Conservation (phyloP, 1,284 basidiomycete genomes). For the Coriolopsis trogii region DNA sequence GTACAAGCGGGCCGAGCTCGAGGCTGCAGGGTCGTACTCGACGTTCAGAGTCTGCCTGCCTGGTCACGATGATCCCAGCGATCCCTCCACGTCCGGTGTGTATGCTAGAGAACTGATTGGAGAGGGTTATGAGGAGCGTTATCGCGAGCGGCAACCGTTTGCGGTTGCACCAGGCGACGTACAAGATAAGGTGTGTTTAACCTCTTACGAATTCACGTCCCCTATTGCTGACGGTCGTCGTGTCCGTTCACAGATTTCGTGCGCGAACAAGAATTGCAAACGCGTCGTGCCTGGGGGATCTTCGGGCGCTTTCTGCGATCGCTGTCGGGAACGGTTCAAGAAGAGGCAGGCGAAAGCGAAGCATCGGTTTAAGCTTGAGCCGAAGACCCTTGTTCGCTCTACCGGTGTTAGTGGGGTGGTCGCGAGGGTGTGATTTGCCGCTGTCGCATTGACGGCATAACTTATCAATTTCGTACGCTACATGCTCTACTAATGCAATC, state of each 20-base stretch:
- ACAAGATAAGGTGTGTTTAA: slow-evolving; percentile 7
- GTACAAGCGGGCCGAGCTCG: slow-evolving; percentile 8
- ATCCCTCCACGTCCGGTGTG: neutral
- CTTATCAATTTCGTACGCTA: too few relatives aligned
- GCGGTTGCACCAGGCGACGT: neutral
- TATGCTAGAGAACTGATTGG: too few relatives aligned
- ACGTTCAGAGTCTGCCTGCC: slow-evolving; percentile 7
- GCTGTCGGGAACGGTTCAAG: slow-evolving; percentile 48
- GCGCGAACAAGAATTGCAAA: slow-evolving; percentile 34
- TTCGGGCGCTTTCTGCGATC: slow-evolving; percentile 42
- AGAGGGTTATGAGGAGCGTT: too few relatives aligned
- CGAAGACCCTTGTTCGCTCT: slow-evolving; percentile 28
- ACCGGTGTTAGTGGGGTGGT: neutral
- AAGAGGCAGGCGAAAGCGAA: slow-evolving; percentile 45
- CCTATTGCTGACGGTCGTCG: neutral
- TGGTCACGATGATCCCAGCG: neutral
- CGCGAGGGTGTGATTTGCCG: neutral
- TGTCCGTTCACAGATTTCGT: slow-evolving; percentile 20
- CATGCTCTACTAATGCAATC: too few relatives aligned
- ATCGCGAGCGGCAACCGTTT: too few relatives aligned
- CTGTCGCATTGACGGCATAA: too few relatives aligned
- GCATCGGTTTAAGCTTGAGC: slow-evolving; percentile 48
- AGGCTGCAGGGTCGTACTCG: slow-evolving; percentile 12
- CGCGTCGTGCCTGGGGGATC: slow-evolving; percentile 34
- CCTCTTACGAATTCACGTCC: too few relatives aligned